These are phyloP conservation scores for Aspergillus floridensis DNA, from an alignment of 2,329 filamentous ascomycete genomes.

Conservation along the genomic window DNA sequence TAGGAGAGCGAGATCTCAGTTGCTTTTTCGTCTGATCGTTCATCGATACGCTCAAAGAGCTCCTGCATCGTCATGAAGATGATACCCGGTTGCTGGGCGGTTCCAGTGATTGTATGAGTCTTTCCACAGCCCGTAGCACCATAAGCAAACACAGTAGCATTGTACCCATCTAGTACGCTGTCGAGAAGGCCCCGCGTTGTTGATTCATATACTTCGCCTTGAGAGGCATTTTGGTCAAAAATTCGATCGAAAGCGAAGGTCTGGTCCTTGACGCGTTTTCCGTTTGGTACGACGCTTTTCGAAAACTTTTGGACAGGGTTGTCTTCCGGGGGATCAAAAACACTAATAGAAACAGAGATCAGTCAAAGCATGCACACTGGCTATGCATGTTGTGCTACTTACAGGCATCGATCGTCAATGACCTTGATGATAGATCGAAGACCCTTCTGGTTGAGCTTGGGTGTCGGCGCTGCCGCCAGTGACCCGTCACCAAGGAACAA, in stretches of 20 bases:
- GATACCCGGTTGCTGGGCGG: slow-evolving; percentile 87
- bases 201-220: slow-evolving; percentile 91
- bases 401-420: slow-evolving; percentile 94
- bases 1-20: slow-evolving; percentile 93
- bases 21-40: slow-evolving; percentile 78
- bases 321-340: slow-evolving; percentile 96
- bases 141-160: slow-evolving; percentile 97
- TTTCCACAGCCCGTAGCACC: slow-evolving; percentile 97
- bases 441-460: slow-evolving; percentile 81
- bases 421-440: slow-evolving; percentile 93
- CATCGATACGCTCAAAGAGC: slow-evolving; percentile 92
- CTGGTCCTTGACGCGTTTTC: slow-evolving; percentile 94
- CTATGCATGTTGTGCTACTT: slow-evolving; percentile 41
- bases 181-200: slow-evolving; percentile 89
- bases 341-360: slow-evolving; percentile 51
- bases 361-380: slow-evolving; percentile 9
- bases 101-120: slow-evolving; percentile 95
- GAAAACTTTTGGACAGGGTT: slow-evolving; percentile 86
- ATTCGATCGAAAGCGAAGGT: slow-evolving; percentile 96
- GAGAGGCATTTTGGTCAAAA: slow-evolving; percentile 91
- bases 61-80: slow-evolving; percentile 99
- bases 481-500: slow-evolving; percentile 97
- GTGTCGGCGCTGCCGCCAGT: slow-evolving; percentile 78
- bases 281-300: slow-evolving; percentile 72
- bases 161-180: slow-evolving; percentile 94